Percentiles rank a stretch among this genome's conserved stretches.
phyloP scores from a whole-genome alignment of 208 protist genomes.

The Leishmania tropica region DNA sequence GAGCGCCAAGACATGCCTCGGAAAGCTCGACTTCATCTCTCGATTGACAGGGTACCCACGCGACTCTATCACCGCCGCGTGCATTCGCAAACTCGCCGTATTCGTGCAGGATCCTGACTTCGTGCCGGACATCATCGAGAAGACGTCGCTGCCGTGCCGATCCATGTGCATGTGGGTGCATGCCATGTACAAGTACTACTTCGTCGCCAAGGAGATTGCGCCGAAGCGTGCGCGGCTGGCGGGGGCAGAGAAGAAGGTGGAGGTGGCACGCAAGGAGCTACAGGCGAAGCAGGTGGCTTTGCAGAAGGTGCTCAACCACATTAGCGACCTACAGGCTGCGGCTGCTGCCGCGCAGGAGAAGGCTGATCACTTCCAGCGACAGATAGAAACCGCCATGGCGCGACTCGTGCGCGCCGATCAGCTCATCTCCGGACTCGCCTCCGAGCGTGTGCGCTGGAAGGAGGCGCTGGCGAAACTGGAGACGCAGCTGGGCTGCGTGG shows the following conservation, averaged over 20 bases:
- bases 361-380: constrained; percentile 83
- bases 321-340: constrained; percentile 67
- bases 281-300: constrained; percentile 71
- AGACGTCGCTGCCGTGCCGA: constrained; percentile 92
- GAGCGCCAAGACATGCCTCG: constrained; percentile 85
- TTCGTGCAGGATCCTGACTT: constrained; percentile 94
- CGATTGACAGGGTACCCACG: constrained; percentile 88
- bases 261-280: constrained; percentile 57
- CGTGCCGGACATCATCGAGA: constrained; percentile 90
- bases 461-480: constrained; percentile 62
- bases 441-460: constrained; percentile 83
- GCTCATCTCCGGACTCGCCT: constrained; percentile 85
- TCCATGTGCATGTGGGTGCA: constrained; percentile 96
- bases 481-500: constrained; percentile 56
- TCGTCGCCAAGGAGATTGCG: constrained; percentile 90
- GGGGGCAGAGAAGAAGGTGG: constrained; percentile 83
- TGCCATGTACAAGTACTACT: constrained; percentile 94
- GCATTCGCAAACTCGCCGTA: constrained; percentile 89
- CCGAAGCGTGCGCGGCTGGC: constrained; percentile 83
- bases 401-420: constrained; percentile 87
- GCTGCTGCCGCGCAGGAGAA: constrained; percentile 79
- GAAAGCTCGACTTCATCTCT: constrained; percentile 89
- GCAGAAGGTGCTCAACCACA: constrained; percentile 75
- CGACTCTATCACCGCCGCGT: constrained; percentile 80
- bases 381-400: constrained; percentile 85